phyloP scores from a whole-genome alignment of 768 basidiomycete genomes.

The Tephrocybe rancida region DNA sequence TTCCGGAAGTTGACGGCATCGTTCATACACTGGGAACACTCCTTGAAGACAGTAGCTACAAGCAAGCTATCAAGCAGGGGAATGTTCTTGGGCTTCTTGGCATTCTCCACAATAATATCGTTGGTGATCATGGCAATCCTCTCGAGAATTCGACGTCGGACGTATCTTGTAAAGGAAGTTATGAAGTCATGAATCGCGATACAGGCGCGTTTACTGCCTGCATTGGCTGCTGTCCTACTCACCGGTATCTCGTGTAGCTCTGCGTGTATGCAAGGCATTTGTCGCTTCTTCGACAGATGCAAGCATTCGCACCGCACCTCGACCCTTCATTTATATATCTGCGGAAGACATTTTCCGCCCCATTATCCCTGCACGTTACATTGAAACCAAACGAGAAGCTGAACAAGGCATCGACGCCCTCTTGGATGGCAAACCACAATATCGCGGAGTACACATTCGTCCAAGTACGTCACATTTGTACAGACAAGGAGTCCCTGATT shows the following conservation, averaged over 20 bases:
- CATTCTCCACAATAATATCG: conserved; percentile 37
- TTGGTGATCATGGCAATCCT: conserved; percentile 56
- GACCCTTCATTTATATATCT: conserved; percentile 92
- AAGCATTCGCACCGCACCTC: conserved; percentile 32
- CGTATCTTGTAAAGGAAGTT: conserved; percentile 45
- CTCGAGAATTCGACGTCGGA: conserved; percentile 47
- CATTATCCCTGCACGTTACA: conserved; percentile 82
- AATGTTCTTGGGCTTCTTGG: conserved; percentile 53
- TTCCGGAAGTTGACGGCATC: conserved; percentile 71
- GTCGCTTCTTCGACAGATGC: conserved; percentile 41
- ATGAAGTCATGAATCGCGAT: conserved; percentile 87
- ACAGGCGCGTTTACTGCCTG: conserved; percentile 60
- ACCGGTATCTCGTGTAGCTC: conserved; percentile 41
- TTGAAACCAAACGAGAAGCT: conserved; percentile 92
- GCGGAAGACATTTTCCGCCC: conserved; percentile 94
- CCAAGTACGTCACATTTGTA: conserved; percentile 65
- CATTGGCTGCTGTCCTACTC: neutral
- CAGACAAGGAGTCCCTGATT: neutral
- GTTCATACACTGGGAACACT: conserved; percentile 95
- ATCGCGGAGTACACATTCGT: conserved; percentile 80
- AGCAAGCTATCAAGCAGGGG: conserved; percentile 64
- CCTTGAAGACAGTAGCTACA: conserved; percentile 82
- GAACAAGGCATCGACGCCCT: conserved; percentile 69
- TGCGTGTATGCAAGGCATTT: conserved; percentile 80
- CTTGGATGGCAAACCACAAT: conserved; percentile 42